These are phyloP conservation scores for Hypoxylon sp. DNA, from an alignment of 2,329 filamentous ascomycete genomes.

Conservation along the genomic window DNA sequence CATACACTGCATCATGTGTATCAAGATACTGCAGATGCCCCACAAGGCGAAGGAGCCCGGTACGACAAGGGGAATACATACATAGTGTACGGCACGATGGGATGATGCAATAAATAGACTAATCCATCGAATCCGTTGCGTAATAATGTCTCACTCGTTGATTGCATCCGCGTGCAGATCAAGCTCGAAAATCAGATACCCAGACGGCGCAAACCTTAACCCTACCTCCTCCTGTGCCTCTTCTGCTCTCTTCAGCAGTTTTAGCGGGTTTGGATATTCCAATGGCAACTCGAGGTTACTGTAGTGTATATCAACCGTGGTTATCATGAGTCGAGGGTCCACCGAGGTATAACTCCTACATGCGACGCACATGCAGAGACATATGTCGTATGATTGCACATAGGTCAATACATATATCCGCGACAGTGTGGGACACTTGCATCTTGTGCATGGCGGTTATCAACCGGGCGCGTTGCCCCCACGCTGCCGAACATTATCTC, in stretches of 20 bases:
- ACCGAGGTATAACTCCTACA: background rate
- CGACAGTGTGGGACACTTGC: background rate
- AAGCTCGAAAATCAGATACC: background rate
- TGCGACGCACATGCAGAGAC: background rate
- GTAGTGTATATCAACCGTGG: background rate
- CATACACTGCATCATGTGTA: no score
- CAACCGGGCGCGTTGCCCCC: conserved; percentile 20
- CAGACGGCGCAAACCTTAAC: background rate
- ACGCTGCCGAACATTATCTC: conserved; percentile 16
- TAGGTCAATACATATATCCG: background rate
- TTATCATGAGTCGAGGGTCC: background rate
- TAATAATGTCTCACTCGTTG: conserved; percentile 30
- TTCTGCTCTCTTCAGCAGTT: background rate
- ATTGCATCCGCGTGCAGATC: conserved; percentile 4
- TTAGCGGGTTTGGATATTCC: background rate
- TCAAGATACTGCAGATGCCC: background rate
- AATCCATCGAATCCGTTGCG: conserved; percentile 38
- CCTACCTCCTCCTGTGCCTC: background rate
- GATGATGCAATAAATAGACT: conserved; percentile 42
- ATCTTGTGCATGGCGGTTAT: conserved; percentile 14
- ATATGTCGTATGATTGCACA: conserved; percentile 11
- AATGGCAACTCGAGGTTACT: background rate
- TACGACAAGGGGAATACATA: conserved; percentile 1
- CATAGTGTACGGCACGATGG: background rate
- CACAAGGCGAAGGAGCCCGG: conserved; percentile 11